Evolutionary conservation across 495 filamentous ascomycete species (phyloP), one percentile per base, ranked within the genome.

Genomic region (Rhypophila decipiens): DNA sequence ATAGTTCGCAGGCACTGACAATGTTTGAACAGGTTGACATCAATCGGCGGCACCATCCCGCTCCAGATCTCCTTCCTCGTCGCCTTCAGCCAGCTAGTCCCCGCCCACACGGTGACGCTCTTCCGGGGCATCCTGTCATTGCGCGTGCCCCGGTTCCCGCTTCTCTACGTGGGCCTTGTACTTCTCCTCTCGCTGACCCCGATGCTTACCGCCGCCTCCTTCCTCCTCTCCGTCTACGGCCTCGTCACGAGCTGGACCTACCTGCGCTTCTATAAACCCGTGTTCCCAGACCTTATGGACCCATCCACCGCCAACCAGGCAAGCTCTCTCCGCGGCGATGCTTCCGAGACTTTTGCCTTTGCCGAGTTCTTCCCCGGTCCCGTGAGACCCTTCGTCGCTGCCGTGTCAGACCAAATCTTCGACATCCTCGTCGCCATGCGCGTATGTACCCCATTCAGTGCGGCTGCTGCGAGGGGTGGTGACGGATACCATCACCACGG

Each of bases 31-130:
- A 93, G 85, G 24, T 69, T 85, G 35, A 84, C 80, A 31, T 81
- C 87, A 46, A 87, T 96, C 56, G 87, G 84, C 59, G 94, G 94
- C 50, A 90, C 87, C 36, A 82, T 95, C 50, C 81, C 89, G 12
- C 75, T 96, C 42, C 90, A 96, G 67, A 88, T 86, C 24, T 89
- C 87, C 50, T 97, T 96, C 72, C 84, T 98, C 48, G 90, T 98
- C 57, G 88, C 93, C 45, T 96, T 97, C 70, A 96, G 95, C 68
- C 94, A 98, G 65, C 87, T 98, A 27, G 88, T 97, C 18, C 93
- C 93, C 22, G 89, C 95, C 60, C 93, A 98, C 67, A 97, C 93
- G n/a, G 91, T 98, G 33, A 87, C 90, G 0, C 77, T 98, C 51
- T 87, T 95, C 70, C 83, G 84, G 52, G 87, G 88, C 45, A 67